Conservation (phyloP, 371 early-diverging fungal species). For the Mortierella sp. region DNA sequence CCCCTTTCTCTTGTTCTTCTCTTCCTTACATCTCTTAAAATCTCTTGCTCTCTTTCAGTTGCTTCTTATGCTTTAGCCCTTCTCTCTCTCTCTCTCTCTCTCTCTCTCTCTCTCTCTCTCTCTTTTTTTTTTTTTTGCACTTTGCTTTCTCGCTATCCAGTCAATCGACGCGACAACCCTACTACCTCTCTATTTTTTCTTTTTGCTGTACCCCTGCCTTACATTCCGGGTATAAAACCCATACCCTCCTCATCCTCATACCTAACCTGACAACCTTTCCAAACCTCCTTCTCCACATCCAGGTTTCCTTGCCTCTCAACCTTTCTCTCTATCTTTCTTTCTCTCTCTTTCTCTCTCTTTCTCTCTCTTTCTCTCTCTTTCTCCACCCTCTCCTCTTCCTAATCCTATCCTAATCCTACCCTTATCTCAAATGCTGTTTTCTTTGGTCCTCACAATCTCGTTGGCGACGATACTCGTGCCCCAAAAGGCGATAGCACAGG, state of each 20-base stretch:
- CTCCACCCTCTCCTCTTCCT: neutral
- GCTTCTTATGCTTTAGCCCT: too few relatives aligned
- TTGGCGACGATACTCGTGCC: neutral
- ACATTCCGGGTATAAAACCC: neutral
- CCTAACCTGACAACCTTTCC: too few relatives aligned
- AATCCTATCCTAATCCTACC: neutral
- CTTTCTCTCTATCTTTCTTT: slow-evolving; percentile 3
- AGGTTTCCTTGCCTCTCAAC: too few relatives aligned
- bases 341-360: neutral
- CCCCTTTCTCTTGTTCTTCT: too few relatives aligned
- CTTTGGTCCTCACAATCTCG: neutral
- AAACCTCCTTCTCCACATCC: too few relatives aligned
- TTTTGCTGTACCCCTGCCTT: neutral
- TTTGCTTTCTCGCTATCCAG: too few relatives aligned
- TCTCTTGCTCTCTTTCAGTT: too few relatives aligned
- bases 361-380: neutral
- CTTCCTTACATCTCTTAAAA: too few relatives aligned
- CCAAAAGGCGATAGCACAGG: slow-evolving; percentile 16
- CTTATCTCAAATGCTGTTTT: neutral
- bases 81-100: too few relatives aligned
- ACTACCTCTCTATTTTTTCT: neutral
- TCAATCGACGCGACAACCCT: too few relatives aligned
- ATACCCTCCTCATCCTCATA: neutral
- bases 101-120: too few relatives aligned
- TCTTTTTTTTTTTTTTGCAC: too few relatives aligned